Evolutionary conservation across 2,329 filamentous ascomycete species (phyloP), one percentile per base, ranked within the genome.

Genomic region (Beauveria sp.): DNA sequence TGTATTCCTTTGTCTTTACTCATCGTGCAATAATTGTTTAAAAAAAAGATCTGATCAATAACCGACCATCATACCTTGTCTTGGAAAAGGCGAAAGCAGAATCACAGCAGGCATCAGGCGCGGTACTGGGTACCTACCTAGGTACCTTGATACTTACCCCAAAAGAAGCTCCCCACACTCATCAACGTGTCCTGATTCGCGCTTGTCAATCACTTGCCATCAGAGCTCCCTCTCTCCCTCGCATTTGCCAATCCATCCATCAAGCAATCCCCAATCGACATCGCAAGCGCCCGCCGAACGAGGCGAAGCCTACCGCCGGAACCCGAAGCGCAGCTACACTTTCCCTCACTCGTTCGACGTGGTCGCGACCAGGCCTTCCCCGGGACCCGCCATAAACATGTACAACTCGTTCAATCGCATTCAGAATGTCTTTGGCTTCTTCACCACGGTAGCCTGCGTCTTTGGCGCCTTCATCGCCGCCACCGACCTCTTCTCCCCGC

Each of bases 391-490:
- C 88, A 97, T 77, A 96, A 90, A 64, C 64, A 98, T 99, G 95
- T 88, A 97, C 77, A 96, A 91, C 72, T 85, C 89, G 52, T 77
- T 96, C 54, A 91, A 90, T 65, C 90, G 95, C 68, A 76, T 88
- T 67, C 95, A 99, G 77, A 93, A 91, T 78, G 88, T 92, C 74
- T 99, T 99, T 74, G 92, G 95, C 75, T 97, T 96, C 85, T 97
- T 98, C 82, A 98, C 95, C 20, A 96, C 92, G 28, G 92, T 97
- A 66, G 88, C 89, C 62, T 95, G 96, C 72, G 84, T 85, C 62
- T 83, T 97, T 60, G 93, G 87, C 58, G 84, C 83, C 60, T 78
- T 96, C 63, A 90, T 97, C 68, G 93, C 93, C 53, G 79, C 89
- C 56, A 93, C 91, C 45, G 91, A 93, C 69, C 75, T 96, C 69